A percentile compares a stretch with the other conserved stretches of the same genome.
These are phyloP conservation scores for Moesziomyces sp. DNA, from an alignment of 1,284 basidiomycete genomes.

Conservation along the genomic window DNA sequence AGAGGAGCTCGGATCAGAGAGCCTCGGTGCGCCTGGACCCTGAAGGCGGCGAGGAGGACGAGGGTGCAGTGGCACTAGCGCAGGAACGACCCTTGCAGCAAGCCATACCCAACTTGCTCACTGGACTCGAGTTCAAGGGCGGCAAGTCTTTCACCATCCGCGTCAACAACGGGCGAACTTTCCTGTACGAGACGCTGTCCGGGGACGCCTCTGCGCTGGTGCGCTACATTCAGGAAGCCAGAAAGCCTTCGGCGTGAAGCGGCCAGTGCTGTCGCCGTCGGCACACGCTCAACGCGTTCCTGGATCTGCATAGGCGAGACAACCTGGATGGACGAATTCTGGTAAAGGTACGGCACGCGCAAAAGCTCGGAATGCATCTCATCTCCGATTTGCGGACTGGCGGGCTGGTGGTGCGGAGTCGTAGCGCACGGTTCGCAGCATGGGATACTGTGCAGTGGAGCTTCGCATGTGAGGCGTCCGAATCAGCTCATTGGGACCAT, in stretches of 20 bases:
- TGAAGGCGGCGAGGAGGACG: not conserved
- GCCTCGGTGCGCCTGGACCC: not conserved
- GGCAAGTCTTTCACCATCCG: conserved; percentile 41
- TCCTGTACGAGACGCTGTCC: conserved; percentile 55
- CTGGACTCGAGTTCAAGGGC: conserved; percentile 41
- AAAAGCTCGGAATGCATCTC: not conserved
- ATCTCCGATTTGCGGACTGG: not conserved
- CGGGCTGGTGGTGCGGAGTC: not conserved
- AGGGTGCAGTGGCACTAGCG: not conserved
- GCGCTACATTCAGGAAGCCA: conserved; percentile 46
- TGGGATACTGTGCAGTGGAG: not conserved
- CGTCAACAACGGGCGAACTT: conserved; percentile 40
- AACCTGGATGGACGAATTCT: not conserved
- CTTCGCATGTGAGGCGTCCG: too few species aligned
- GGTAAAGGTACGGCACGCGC: not conserved
- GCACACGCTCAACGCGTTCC: not conserved
- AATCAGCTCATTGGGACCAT: too few species aligned
- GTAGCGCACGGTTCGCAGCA: not conserved
- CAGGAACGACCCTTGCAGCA: conserved; percentile 5
- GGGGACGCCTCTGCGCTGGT: conserved; percentile 58
- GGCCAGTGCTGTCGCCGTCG: too few species aligned
- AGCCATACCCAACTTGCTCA: conserved; percentile 49
- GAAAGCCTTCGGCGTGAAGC: conserved; percentile 2
- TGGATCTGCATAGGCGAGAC: not conserved
- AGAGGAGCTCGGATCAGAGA: conserved; percentile 16